phyloP scores from a whole-genome alignment of 2,329 filamentous ascomycete species.

The Aureobasidium sp. region DNA sequence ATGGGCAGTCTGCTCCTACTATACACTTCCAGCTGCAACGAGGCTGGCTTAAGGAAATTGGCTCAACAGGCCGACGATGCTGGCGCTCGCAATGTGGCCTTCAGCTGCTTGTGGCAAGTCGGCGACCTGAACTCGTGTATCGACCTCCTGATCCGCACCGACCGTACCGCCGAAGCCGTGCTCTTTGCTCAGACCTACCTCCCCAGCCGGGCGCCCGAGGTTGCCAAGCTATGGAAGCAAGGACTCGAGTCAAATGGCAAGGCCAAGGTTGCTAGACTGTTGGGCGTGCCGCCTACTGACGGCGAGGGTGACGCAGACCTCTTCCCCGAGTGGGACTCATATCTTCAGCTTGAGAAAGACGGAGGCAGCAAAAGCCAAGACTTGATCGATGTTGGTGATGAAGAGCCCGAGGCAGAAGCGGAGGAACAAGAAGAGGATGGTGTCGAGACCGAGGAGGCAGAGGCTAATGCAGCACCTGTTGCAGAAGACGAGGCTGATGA shows the following conservation, averaged over 20 bases:
- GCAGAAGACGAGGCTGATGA: slow-evolving; percentile 9
- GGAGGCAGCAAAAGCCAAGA: slow-evolving; percentile 42
- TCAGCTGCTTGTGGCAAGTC: slow-evolving; percentile 81
- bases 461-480: slow-evolving; percentile 1
- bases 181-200: slow-evolving; percentile 95
- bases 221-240: slow-evolving; percentile 74
- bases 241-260: slow-evolving; percentile 78
- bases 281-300: slow-evolving; percentile 62
- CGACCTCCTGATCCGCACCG: slow-evolving; percentile 69
- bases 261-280: slow-evolving; percentile 70
- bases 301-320: slow-evolving; percentile 66
- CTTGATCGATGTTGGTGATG: slow-evolving; percentile 30
- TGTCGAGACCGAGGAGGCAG: slow-evolving; percentile 13
- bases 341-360: slow-evolving; percentile 69
- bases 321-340: slow-evolving; percentile 96
- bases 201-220: slow-evolving; percentile 60
- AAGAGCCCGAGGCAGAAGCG: slow-evolving; percentile 11
- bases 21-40: slow-evolving; percentile 77
- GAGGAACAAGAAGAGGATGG: slow-evolving; percentile 12
- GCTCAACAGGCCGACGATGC: slow-evolving; percentile 66
- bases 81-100: slow-evolving; percentile 85
- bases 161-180: slow-evolving; percentile 74
- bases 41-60: slow-evolving; percentile 62
- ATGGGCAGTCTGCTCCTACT: slow-evolving; percentile 81
- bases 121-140: slow-evolving; percentile 76